Conservation (phyloP, 129 eudicot genomes). For the Arctium minus region DNA sequence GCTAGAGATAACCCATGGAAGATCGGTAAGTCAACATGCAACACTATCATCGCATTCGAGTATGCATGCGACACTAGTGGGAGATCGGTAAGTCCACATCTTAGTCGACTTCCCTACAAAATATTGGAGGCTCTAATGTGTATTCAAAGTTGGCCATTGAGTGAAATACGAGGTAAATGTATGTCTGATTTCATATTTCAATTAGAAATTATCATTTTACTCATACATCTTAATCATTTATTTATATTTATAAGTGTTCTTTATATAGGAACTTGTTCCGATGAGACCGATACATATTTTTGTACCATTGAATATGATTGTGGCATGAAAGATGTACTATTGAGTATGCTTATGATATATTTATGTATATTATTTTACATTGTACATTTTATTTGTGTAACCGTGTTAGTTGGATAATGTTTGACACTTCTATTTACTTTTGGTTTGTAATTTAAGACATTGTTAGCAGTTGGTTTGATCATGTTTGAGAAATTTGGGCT, state of each 20-base stretch:
- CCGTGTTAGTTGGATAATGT: no score
- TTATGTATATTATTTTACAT: no score
- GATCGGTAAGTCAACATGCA: not conserved
- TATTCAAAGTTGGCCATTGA: constrained; percentile 8
- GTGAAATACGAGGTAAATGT: not conserved
- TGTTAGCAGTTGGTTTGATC: not conserved
- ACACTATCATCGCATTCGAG: no score
- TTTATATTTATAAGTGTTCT: not conserved
- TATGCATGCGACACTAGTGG: not conserved
- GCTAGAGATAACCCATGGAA: not conserved
- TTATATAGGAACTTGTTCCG: not conserved
- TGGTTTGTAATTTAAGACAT: no score
- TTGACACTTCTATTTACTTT: no score
- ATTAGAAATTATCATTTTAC: not conserved
- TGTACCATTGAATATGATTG: not conserved
- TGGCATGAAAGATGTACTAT: no score
- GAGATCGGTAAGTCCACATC: constrained; percentile 9
- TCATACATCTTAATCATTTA: not conserved
- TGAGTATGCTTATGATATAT: not conserved
- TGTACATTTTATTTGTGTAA: no score
- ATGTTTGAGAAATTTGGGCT: not conserved
- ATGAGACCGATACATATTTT: not conserved
- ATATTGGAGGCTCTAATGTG: not conserved
- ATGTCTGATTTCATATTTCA: not conserved
- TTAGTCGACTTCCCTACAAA: not conserved